Conservation (phyloP, 2,329 filamentous ascomycete species). For the Tolypocladium guangdongense region DNA sequence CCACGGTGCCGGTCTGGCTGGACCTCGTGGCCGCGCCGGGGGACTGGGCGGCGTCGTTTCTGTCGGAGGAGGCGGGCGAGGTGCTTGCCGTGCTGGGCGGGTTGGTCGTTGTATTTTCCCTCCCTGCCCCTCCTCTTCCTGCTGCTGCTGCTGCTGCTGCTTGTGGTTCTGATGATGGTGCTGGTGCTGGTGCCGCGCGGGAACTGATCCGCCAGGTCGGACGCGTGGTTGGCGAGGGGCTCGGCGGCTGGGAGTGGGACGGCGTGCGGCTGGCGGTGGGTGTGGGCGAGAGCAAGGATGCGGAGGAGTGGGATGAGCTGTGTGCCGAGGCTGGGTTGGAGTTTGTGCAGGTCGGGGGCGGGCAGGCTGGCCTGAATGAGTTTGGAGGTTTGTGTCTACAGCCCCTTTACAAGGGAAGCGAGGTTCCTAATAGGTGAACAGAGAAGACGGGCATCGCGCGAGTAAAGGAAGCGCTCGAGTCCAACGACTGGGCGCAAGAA, state of each 20-base stretch:
- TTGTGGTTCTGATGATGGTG: neutral
- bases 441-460: conserved; percentile 50
- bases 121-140: conserved; percentile 4
- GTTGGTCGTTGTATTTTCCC: conserved; percentile 33
- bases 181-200: conserved; percentile 14
- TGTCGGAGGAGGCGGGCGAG: conserved; percentile 49
- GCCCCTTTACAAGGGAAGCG: neutral
- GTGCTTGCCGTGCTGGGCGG: conserved; percentile 51
- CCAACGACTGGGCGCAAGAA: conserved; percentile 50
- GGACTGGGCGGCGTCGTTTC: conserved; percentile 49
- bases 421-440: conserved; percentile 10
- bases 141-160: conserved; percentile 3
- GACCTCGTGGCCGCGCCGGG: conserved; percentile 42
- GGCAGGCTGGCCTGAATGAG: conserved; percentile 36
- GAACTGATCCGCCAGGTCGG: conserved; percentile 41
- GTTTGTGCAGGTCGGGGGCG: conserved; percentile 43
- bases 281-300: conserved; percentile 33
- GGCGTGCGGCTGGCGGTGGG: conserved; percentile 51
- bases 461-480: conserved; percentile 49
- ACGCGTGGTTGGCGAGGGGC: conserved; percentile 42
- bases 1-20: conserved; percentile 55
- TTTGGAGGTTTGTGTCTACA: conserved; percentile 37
- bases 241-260: conserved; percentile 54
- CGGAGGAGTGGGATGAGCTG: conserved; percentile 51
- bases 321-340: conserved; percentile 49